Conservation (phyloP, 1,139 yeast genomes). For the Debaryomyces psychrophilus region DNA sequence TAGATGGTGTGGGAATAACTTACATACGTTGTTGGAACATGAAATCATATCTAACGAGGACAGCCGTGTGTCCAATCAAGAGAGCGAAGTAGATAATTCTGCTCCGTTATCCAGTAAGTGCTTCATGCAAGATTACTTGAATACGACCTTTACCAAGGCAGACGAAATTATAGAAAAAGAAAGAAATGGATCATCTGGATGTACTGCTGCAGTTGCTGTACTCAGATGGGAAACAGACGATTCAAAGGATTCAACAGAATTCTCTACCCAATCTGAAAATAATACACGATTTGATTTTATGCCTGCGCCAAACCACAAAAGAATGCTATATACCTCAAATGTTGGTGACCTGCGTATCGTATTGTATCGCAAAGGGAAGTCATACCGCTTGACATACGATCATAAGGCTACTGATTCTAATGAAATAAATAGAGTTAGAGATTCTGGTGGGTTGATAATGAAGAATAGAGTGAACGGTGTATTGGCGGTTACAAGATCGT, state of each 20-base stretch:
- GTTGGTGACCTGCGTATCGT: slow-evolving; percentile 94
- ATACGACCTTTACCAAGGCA: slow-evolving; percentile 68
- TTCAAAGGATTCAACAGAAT: slow-evolving; percentile 25
- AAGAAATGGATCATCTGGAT: slow-evolving; percentile 72
- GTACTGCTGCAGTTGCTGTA: slow-evolving; percentile 95
- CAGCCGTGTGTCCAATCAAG: slow-evolving; percentile 1
- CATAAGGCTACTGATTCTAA: slow-evolving; percentile 87
- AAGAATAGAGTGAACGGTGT: slow-evolving; percentile 95
- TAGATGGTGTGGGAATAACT: slow-evolving; percentile 89
- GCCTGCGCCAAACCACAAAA: slow-evolving; percentile 51
- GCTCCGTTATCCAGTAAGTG: slow-evolving; percentile 21
- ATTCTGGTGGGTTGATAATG: slow-evolving; percentile 84
- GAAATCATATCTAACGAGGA: slow-evolving; percentile 38
- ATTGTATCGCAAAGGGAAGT: slow-evolving; percentile 69
- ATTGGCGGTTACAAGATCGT: slow-evolving; percentile 88
- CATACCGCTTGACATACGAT: slow-evolving; percentile 84
- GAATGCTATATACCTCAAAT: slow-evolving; percentile 90
- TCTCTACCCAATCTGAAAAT: slow-evolving; percentile 3
- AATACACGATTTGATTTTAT: slow-evolving; percentile 42
- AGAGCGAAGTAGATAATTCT: slow-evolving; percentile 14
- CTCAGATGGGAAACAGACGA: slow-evolving; percentile 73
- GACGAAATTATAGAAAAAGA: slow-evolving; percentile 69
- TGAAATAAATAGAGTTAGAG: slow-evolving; percentile 75
- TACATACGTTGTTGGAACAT: slow-evolving; percentile 68
- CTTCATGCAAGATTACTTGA: slow-evolving; percentile 55